Percentiles rank a stretch among this genome's conserved stretches.
phyloP scores from a whole-genome alignment of 441 rosid species.

The Corymbia calophylla region DNA sequence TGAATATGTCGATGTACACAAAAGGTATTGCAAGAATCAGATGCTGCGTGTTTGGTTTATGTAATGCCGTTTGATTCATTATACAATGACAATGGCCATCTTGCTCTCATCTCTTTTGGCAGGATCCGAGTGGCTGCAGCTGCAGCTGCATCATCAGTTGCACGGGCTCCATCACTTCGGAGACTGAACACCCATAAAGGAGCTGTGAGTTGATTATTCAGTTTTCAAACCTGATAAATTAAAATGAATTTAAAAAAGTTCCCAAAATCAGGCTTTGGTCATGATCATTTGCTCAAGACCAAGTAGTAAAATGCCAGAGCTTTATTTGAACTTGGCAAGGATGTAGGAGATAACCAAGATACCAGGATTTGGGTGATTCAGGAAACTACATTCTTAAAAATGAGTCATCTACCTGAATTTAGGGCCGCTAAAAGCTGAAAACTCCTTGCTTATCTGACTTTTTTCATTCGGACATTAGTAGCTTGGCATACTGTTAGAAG shows the following conservation, averaged over 20 bases:
- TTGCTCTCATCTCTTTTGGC: slow-evolving; percentile 11
- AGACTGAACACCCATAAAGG: slow-evolving; percentile 60
- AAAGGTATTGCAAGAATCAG: slow-evolving; percentile 39
- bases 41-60: not conserved
- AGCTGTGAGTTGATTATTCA: slow-evolving; percentile 41
- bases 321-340: not conserved
- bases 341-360: not conserved
- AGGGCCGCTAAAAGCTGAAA: not conserved
- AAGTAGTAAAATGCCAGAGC: not conserved
- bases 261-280: not conserved
- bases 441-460: not conserved
- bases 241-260: not conserved
- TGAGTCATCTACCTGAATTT: not conserved
- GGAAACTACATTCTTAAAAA: not conserved
- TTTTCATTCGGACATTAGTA: not conserved
- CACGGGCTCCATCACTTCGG: slow-evolving; percentile 83
- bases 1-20: slow-evolving; percentile 95
- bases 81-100: not conserved
- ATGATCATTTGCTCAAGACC: not conserved
- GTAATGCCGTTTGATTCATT: not conserved
- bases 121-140: slow-evolving; percentile 99
- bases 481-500: not conserved
- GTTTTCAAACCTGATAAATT: not conserved
- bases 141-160: slow-evolving; percentile 94
- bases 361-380: not conserved